phyloP scores from a whole-genome alignment of 768 basidiomycete species.

The Trametes maxima region DNA sequence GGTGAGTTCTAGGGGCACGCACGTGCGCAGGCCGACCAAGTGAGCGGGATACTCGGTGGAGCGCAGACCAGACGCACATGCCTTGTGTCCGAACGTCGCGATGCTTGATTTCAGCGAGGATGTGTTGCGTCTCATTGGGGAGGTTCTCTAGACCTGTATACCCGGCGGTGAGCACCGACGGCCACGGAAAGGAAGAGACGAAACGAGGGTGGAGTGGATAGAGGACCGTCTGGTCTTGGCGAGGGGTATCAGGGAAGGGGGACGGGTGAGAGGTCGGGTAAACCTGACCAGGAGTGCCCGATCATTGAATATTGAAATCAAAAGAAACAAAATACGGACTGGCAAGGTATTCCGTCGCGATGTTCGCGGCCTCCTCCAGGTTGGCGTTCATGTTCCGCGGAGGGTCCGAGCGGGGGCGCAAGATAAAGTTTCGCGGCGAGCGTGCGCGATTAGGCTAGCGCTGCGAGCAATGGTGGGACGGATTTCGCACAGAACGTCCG shows the following conservation, averaged over 20 bases:
- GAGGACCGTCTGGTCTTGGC: neutral
- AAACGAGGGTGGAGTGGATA: neutral
- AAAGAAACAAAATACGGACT: conserved; percentile 37
- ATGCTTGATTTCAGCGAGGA: conserved; percentile 50
- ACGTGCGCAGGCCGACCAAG: neutral
- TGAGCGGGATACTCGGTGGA: neutral
- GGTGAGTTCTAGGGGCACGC: conserved; percentile 38
- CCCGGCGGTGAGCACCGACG: neutral
- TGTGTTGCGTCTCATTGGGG: conserved; percentile 49
- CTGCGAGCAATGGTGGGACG: neutral
- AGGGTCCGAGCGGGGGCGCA: neutral
- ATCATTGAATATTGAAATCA: neutral
- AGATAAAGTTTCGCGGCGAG: neutral
- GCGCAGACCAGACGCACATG: conserved; percentile 6
- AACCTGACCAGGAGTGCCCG: neutral
- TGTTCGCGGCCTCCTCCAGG: conserved; percentile 51
- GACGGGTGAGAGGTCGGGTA: neutral
- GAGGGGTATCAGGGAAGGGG: neutral
- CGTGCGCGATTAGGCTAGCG: neutral
- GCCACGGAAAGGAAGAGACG: neutral
- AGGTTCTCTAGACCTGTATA: conserved; percentile 50
- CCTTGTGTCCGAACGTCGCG: conserved; percentile 49
- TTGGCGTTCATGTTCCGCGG: conserved; percentile 28
- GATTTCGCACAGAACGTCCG: conserved; percentile 5
- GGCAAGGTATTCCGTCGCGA: conserved; percentile 51